Base-by-base conservation (phyloP, 164 flowering plant species). In the Magnolia changhungtana region DNA sequence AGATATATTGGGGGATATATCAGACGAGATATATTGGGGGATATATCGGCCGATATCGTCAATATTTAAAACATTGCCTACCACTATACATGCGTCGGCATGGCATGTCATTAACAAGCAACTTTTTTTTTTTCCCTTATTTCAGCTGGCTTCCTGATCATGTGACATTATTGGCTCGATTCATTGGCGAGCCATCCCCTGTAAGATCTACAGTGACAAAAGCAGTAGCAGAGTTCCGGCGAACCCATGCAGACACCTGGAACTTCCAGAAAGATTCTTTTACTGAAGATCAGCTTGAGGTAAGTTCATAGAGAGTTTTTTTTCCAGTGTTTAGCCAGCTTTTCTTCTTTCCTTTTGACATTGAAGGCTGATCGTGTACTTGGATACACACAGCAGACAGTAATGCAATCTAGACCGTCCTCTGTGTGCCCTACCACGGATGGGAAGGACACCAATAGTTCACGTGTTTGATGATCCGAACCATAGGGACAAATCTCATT, bases 211-310 rank as follows among this genome's bases (percentile, higher is more conserved):
- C 98, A 7, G 97, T 94, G 24, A 96, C 92, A 64, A 96, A 96
- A 82, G 96, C 99, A 50, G 89, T 94, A 74, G 96, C 97, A 3
- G 98, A 94, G 82, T 96, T 96, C 80, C 89, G 98, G 1, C 85
- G 97, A 51, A 96, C 99, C n/a, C 98, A 94, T 86, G 99, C 99
- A 13, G 99, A 96, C 78, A 96, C 96, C 27, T 96, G 99, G 98
- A 96, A 82, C 77, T 45, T 92, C 55, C 99, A 96, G 74, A 94
- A 92, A 82, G 93, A 91, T 78, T 86, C 80, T 64, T 96, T 96
- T 72, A 90, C 88, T 8, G 95, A 94, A 84, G 99, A 96, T 76
- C 97, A 94, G 77, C 93, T 96, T 64, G 98, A 94, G 95, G 99
- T 92, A 67, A 37, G 70, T 52, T n/a, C 65, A 63, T 23, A 29